Percentiles rank a stretch among this genome's conserved stretches.
Evolutionary conservation across 441 rosid species (phyloP).

Genomic region (Aleurites moluccanus): DNA sequence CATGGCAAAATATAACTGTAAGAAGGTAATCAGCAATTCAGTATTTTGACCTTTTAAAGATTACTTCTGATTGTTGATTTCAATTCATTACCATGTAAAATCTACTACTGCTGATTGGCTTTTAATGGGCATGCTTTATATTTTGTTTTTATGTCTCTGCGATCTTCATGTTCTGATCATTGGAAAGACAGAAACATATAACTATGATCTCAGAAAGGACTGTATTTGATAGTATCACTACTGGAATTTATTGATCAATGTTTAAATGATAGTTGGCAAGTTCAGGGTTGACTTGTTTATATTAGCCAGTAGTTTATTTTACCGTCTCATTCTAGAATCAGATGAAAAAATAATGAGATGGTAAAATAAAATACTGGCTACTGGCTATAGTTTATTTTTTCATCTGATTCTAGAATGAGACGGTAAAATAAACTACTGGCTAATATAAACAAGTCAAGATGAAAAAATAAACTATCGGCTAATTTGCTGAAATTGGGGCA

Average conservation of each 20-base stretch:
- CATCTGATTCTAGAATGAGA: too few species aligned
- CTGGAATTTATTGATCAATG: neutral
- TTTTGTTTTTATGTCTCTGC: neutral
- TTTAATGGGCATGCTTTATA: neutral
- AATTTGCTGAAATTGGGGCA: neutral
- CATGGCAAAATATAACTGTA: constrained; percentile 79
- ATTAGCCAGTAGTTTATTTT: neutral
- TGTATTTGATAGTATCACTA: neutral
- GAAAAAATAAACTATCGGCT: neutral
- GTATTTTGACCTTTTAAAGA: neutral
- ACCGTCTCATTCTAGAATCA: neutral
- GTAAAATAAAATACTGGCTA: too few species aligned
- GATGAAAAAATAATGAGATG: too few species aligned
- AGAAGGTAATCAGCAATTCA: constrained; percentile 48
- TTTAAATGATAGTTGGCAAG: neutral
- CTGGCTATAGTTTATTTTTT: too few species aligned
- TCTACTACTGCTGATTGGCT: neutral
- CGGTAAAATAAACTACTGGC: too few species aligned
- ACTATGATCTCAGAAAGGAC: neutral
- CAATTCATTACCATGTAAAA: neutral
- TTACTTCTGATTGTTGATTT: neutral
- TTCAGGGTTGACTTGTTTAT: neutral
- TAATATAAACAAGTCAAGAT: too few species aligned
- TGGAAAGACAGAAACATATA: neutral
- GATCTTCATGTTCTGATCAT: neutral